phyloP scores from a whole-genome alignment of 352 stramenopile species.

The Phytophthora syringae region DNA sequence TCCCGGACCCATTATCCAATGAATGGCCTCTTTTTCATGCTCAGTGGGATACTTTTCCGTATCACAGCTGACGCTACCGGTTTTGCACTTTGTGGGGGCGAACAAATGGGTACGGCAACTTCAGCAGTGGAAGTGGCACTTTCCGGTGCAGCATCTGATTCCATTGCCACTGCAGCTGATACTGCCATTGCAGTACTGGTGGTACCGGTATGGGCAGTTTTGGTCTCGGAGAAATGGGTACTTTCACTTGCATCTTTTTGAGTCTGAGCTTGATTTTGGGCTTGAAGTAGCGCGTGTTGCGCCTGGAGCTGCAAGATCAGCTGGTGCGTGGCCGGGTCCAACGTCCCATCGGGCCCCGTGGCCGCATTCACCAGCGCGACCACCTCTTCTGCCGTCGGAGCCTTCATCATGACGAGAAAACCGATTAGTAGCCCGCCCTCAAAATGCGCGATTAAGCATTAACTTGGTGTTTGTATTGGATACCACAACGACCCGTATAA shows the following conservation, averaged over 20 bases:
- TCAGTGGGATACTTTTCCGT: conserved; percentile 80
- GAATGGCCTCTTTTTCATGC: conserved; percentile 85
- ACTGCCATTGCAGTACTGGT: conserved; percentile 9
- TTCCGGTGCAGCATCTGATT: conserved; percentile 10
- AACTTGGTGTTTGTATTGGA: not conserved
- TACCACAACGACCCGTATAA: not conserved
- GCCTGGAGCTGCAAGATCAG: conserved; percentile 62
- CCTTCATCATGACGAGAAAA: conserved; percentile 41
- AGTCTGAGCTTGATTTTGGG: conserved; percentile 26
- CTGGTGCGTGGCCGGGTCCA: conserved; percentile 61
- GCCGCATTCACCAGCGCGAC: conserved; percentile 60
- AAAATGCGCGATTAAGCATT: conserved; percentile 19
- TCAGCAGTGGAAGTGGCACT: conserved; percentile 5
- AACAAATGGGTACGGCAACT: no score
- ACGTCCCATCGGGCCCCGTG: conserved; percentile 34
- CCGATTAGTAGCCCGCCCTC: conserved; percentile 32
- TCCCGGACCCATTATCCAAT: conserved; percentile 78
- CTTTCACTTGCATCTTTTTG: conserved; percentile 6
- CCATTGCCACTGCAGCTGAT: conserved; percentile 22
- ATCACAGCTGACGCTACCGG: conserved; percentile 33
- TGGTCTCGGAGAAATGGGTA: conserved; percentile 2
- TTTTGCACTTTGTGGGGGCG: not conserved
- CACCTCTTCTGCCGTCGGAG: conserved; percentile 59
- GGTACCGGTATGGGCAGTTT: not conserved
- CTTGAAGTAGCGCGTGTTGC: conserved; percentile 41